Evolutionary conservation across 768 basidiomycete species (phyloP).

Genomic region (Mycena chlorophos): DNA sequence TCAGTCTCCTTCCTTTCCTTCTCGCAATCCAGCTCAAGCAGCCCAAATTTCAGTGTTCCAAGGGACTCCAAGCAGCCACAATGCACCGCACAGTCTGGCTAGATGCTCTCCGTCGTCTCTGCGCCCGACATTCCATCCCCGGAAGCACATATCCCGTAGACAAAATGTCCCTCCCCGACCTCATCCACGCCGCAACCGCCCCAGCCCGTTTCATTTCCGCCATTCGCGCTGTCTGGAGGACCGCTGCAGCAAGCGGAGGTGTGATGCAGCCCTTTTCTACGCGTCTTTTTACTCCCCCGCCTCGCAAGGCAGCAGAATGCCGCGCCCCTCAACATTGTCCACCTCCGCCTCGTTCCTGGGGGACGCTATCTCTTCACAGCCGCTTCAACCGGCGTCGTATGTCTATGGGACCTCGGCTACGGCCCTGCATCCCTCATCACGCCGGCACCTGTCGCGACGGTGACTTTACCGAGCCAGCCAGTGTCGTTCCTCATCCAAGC

Average conservation of each 20-base stretch:
- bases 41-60: constrained; percentile 25
- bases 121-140: constrained; percentile 22
- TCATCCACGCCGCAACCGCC: constrained; percentile 29
- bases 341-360: constrained; percentile 30
- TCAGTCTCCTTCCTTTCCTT: background rate
- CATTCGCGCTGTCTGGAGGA: constrained; percentile 1
- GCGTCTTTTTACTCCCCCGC: constrained; percentile 18
- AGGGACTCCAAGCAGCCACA: constrained; percentile 21
- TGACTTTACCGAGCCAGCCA: background rate
- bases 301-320: constrained; percentile 6
- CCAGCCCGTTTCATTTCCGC: constrained; percentile 23
- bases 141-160: constrained; percentile 26
- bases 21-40: background rate
- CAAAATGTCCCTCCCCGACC: constrained; percentile 27
- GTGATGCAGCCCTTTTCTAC: constrained; percentile 12
- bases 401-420: constrained; percentile 32
- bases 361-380: constrained; percentile 33
- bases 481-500: constrained; percentile 9
- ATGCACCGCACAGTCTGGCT: constrained; percentile 30
- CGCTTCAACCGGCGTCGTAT: constrained; percentile 14
- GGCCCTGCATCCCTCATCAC: constrained; percentile 16
- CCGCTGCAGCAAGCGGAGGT: background rate
- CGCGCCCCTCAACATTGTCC: constrained; percentile 6
- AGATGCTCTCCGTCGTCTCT: constrained; percentile 25
- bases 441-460: constrained; percentile 16